Percentiles rank a stretch among this genome's conserved stretches.
Evolutionary conservation across 2,329 filamentous ascomycete species (phyloP).

Genomic region (Claviceps monticola): DNA sequence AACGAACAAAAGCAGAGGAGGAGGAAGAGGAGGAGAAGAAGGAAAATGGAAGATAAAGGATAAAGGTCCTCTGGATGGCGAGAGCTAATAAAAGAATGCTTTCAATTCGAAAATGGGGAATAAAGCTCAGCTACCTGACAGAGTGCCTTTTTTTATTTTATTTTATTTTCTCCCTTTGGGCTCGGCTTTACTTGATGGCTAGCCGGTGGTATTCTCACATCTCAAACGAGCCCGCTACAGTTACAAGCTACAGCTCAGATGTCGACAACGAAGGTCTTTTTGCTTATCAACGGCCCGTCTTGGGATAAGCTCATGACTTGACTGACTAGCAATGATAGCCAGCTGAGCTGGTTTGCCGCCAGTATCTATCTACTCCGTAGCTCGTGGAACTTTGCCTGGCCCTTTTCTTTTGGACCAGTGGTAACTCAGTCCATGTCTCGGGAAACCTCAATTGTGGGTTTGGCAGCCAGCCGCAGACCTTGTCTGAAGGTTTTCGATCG

Average conservation of each 20-base stretch:
- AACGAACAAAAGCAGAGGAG: not conserved
- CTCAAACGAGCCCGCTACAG: not conserved
- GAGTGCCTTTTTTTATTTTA: not conserved
- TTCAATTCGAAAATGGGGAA: conserved; percentile 2
- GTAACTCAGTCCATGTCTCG: conserved; percentile 15
- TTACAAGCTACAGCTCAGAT: conserved; percentile 2
- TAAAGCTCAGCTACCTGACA: conserved; percentile 2
- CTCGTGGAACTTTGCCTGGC: conserved; percentile 4
- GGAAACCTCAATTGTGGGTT: conserved; percentile 10
- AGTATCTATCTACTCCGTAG: conserved; percentile 2
- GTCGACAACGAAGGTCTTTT: conserved; percentile 6
- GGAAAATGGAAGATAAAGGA: not conserved
- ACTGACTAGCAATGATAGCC: conserved; percentile 3
- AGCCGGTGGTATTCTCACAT: conserved; percentile 5
- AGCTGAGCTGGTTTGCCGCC: conserved; percentile 3
- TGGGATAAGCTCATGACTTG: conserved; percentile 9
- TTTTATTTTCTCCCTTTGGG: not conserved
- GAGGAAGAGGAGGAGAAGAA: not conserved
- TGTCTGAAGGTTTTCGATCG: conserved; percentile 7
- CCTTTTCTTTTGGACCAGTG: conserved; percentile 4
- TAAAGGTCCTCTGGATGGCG: conserved; percentile 1
- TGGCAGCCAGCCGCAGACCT: conserved; percentile 4
- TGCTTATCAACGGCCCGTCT: conserved; percentile 7
- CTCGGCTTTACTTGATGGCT: not conserved
- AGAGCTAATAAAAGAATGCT: conserved; percentile 7